A percentile compares a stretch with the other conserved stretches of the same genome.
Conservation (phyloP, 108 stramenopile species). For the Thalassiosira profunda region DNA sequence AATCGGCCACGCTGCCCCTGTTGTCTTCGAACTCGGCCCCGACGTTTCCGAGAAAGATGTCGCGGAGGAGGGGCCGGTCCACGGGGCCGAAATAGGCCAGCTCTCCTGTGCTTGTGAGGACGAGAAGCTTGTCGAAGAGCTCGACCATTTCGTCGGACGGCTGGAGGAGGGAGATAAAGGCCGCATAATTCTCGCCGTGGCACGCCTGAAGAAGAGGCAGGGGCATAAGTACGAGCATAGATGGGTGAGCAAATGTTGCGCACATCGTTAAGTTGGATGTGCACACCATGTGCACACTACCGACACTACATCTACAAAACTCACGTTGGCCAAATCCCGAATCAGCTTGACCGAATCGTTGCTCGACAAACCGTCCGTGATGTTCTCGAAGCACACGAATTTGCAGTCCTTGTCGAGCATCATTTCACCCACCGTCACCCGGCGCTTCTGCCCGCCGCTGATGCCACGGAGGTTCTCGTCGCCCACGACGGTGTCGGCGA, state of each 20-base stretch:
- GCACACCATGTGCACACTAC: too few species aligned
- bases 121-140: slow-evolving; percentile 41
- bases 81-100: slow-evolving; percentile 49
- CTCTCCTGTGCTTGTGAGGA: slow-evolving; percentile 28
- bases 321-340: slow-evolving; percentile 9
- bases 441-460: slow-evolving; percentile 64
- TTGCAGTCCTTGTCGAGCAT: slow-evolving; percentile 19
- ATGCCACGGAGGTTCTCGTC: slow-evolving; percentile 69
- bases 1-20: slow-evolving; percentile 30
- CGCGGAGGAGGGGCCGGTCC: slow-evolving; percentile 19
- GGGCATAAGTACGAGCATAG: too few species aligned
- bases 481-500: slow-evolving; percentile 72
- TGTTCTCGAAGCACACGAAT: slow-evolving; percentile 46
- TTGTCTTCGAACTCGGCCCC: slow-evolving; percentile 5
- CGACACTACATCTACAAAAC: not conserved
- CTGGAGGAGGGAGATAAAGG: slow-evolving; percentile 38
- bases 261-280: too few species aligned
- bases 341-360: slow-evolving; percentile 38
- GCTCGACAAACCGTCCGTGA: slow-evolving; percentile 47
- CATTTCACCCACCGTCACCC: slow-evolving; percentile 59
- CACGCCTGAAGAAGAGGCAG: too few species aligned
- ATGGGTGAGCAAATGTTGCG: too few species aligned
- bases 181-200: slow-evolving; percentile 2
- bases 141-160: slow-evolving; percentile 47
- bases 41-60: slow-evolving; percentile 22